phyloP scores from a whole-genome alignment of 1,284 basidiomycete species.

The Entoloma clypeatum region DNA sequence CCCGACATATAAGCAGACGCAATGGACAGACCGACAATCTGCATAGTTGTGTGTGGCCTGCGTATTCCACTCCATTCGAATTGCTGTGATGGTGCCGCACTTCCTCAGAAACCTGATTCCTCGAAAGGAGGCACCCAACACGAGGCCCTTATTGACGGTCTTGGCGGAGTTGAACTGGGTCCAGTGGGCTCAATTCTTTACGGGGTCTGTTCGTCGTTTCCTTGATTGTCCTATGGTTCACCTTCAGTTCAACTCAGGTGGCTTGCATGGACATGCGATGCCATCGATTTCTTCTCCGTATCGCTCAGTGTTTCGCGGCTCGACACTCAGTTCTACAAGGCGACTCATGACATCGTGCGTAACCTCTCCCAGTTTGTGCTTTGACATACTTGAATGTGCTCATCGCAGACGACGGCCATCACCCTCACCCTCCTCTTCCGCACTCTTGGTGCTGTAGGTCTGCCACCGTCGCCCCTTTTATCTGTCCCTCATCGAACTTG shows the following conservation, averaged over 20 bases:
- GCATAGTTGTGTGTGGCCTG: no score
- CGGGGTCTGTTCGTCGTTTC: conserved; percentile 61
- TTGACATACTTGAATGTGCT: conserved; percentile 2
- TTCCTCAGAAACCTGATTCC: conserved; percentile 51
- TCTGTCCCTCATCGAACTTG: no score
- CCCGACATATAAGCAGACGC: no score
- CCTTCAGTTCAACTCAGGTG: conserved; percentile 45
- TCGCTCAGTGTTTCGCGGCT: conserved; percentile 69
- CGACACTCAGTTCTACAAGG: conserved; percentile 46
- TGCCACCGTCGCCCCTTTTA: no score
- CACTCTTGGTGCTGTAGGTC: conserved; percentile 72
- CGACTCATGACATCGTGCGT: conserved; percentile 51
- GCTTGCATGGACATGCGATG: conserved; percentile 79
- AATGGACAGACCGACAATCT: no score
- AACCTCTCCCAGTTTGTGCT: conserved; percentile 4
- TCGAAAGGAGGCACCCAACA: conserved; percentile 37
- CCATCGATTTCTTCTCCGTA: conserved; percentile 83
- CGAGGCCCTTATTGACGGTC: conserved; percentile 36
- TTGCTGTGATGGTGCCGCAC: conserved; percentile 47
- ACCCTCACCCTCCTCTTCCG: conserved; percentile 93
- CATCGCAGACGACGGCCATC: conserved; percentile 70
- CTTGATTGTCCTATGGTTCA: no score
- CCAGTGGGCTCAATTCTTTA: conserved; percentile 56
- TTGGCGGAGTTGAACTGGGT: conserved; percentile 38
- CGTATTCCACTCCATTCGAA: no score